phyloP scores from a whole-genome alignment of 2,329 filamentous ascomycete species.

The Scortechinia acanthostroma region DNA sequence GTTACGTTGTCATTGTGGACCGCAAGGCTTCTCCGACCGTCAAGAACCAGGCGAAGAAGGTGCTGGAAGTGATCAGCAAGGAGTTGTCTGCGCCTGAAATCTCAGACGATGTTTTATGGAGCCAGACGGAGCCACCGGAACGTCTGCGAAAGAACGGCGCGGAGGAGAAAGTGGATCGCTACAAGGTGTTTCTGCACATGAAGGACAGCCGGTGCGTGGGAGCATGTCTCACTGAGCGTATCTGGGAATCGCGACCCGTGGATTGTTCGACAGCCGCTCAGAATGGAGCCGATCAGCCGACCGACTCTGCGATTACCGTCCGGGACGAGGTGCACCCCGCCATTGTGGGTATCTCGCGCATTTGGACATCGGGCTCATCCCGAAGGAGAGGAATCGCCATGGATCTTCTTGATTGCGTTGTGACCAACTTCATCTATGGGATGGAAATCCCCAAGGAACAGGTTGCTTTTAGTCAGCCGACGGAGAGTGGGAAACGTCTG shows the following conservation, averaged over 20 bases:
- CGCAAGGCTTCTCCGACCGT: constrained; percentile 39
- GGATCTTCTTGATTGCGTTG: constrained; percentile 11
- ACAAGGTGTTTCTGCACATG: constrained; percentile 55
- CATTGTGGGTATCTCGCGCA: constrained; percentile 14
- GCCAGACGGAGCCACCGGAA: constrained; percentile 18
- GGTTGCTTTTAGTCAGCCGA: constrained; percentile 17
- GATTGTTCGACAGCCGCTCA: constrained; percentile 3
- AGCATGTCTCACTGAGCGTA: constrained; percentile 51
- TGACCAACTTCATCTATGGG: constrained; percentile 14
- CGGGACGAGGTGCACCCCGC: constrained; percentile 7
- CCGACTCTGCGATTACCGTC: constrained; percentile 3
- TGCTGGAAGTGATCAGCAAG: constrained; percentile 53
- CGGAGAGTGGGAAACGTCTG: constrained; percentile 13
- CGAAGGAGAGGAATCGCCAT: constrained; percentile 13
- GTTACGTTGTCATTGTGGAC: constrained; percentile 48
- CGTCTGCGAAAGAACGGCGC: constrained; percentile 18
- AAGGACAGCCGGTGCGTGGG: constrained; percentile 54
- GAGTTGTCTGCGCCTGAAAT: constrained; percentile 56
- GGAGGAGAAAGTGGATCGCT: constrained; percentile 28
- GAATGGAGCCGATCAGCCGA: constrained; percentile 4
- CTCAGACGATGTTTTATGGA: constrained; percentile 47
- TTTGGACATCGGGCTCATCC: constrained; percentile 13
- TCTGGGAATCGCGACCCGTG: constrained; percentile 44
- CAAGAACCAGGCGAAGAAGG: constrained; percentile 41
- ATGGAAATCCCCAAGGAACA: constrained; percentile 11